Evolutionary conservation across 371 early-diverging fungal species (phyloP), one percentile per base, ranked within the genome.

Genomic region (Actinomortierella wolfii): DNA sequence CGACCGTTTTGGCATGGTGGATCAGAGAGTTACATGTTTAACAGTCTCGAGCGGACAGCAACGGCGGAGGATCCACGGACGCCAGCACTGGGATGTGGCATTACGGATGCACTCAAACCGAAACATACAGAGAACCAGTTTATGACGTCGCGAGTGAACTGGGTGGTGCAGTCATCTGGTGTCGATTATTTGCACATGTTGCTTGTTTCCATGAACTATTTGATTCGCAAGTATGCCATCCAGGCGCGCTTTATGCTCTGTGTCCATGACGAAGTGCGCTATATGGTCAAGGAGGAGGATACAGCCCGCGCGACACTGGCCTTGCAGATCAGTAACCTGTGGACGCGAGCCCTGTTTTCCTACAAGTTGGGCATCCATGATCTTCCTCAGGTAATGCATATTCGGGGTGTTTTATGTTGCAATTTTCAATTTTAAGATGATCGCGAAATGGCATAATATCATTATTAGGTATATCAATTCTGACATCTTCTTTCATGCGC

Each of bases 151-250:
- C 83, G 98, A 8, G 83, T 97, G 53, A 98, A 98, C 74, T 98
- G 99, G 99, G 96, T 92, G 1, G 98, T 98, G 0, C 99, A 98
- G 70, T 96, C 96, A n/a, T 95, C 95, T 0, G 99, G 97, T 23
- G 98, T 97, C n/a, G 98, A 98, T 67, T 98, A 98, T 63, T 77
- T 98, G 21, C 98, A 98, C 71, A 70, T 98, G 58, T 80, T 98
- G n/a, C 80, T 98, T 40, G 92, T 92, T 0, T 87, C 94, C 21
- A 94, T 97, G 94, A 74, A 85, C 24, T 93, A 97, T 66, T 73
- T 98, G 56, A 87, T 92, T 46, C 76, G 86, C 6, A 81, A 87
- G 41, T 87, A 95, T 61, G 57, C 83, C 0, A 94, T 98, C 50
- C 67, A 92, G 29, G 92, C 92, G 20, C 81, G 97, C 9, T 94